Conservation (phyloP, 257 asterid genomes). For the Rauvolfia tetraphylla region DNA sequence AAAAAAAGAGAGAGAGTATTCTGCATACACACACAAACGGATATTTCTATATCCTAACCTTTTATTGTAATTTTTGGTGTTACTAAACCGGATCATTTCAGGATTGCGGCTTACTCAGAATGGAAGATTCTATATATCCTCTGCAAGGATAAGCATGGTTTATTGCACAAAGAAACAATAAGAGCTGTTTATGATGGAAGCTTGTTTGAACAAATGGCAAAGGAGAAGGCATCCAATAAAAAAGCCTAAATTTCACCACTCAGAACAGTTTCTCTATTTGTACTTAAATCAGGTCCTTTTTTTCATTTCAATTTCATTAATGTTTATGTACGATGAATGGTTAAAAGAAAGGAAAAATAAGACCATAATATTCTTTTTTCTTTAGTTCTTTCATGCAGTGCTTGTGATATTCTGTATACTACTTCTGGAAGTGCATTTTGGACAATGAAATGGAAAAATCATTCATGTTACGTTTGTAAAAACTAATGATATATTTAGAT, state of each 20-base stretch:
- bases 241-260: constrained; percentile 20
- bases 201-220: constrained; percentile 66
- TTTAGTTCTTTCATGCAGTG: not conserved
- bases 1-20: not conserved
- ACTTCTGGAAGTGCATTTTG: too few relatives aligned
- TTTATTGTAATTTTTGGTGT: not conserved
- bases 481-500: too few relatives aligned
- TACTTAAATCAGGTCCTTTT: not conserved
- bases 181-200: constrained; percentile 74
- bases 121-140: constrained; percentile 66
- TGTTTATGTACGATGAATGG: not conserved
- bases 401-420: not conserved
- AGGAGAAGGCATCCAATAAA: constrained; percentile 50
- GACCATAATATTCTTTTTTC: not conserved
- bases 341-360: not conserved
- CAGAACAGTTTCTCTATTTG: not conserved
- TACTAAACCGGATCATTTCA: constrained; percentile 6
- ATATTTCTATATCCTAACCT: not conserved
- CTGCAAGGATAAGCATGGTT: constrained; percentile 66
- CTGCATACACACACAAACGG: not conserved
- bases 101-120: constrained; percentile 65
- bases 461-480: too few relatives aligned
- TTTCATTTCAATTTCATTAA: not conserved
- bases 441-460: too few relatives aligned
- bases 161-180: constrained; percentile 52